These are phyloP conservation scores for Cadophora sp. DNA, from an alignment of 2,329 filamentous ascomycete species.

Conservation along the genomic window DNA sequence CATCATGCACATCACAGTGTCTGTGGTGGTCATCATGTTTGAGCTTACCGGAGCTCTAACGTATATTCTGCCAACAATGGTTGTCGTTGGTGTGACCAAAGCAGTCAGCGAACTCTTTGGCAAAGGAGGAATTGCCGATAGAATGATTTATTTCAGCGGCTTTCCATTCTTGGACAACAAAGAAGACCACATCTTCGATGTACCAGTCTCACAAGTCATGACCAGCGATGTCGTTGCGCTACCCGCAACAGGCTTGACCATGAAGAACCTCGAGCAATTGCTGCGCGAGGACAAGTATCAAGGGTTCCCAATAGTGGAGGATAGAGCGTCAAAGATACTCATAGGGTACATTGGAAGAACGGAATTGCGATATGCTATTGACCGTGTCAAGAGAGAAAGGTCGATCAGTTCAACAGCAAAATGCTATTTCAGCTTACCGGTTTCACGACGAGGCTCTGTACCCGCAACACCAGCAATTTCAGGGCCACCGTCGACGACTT, in stretches of 20 bases:
- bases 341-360: slow-evolving; percentile 93
- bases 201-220: slow-evolving; percentile 92
- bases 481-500: slow-evolving; percentile 56
- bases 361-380: slow-evolving; percentile 89
- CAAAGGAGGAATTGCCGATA: slow-evolving; percentile 96
- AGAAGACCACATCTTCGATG: slow-evolving; percentile 95
- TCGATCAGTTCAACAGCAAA: slow-evolving; percentile 70
- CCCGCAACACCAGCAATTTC: slow-evolving; percentile 39
- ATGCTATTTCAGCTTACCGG: slow-evolving; percentile 74
- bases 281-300: slow-evolving; percentile 83
- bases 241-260: slow-evolving; percentile 73
- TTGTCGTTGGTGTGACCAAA: slow-evolving; percentile 96
- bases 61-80: slow-evolving; percentile 98
- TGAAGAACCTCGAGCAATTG: slow-evolving; percentile 79
- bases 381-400: slow-evolving; percentile 75
- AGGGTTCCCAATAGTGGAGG: slow-evolving; percentile 90
- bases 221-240: slow-evolving; percentile 76
- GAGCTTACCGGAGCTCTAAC: slow-evolving; percentile 96
- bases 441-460: slow-evolving; percentile 42
- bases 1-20: slow-evolving; percentile 98
- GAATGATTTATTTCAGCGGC: slow-evolving; percentile 98
- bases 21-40: slow-evolving; percentile 99
- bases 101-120: slow-evolving; percentile 88
- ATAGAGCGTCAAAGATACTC: slow-evolving; percentile 71
- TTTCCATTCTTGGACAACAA: slow-evolving; percentile 98